phyloP scores from a whole-genome alignment of 179 eudicot genomes.

The Spinacia oleracea region DNA sequence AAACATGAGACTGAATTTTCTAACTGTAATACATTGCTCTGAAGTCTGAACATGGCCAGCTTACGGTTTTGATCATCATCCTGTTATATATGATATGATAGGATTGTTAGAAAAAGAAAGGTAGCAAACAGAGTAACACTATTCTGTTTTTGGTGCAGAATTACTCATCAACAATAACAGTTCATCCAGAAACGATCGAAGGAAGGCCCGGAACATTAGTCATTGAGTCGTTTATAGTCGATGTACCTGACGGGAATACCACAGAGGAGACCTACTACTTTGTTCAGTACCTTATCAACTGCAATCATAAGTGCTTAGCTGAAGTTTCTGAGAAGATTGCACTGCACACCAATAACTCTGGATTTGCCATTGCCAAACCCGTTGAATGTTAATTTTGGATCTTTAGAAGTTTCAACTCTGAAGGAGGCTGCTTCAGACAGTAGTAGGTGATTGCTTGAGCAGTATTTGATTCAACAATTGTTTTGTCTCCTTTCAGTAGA shows the following conservation, averaged over 20 bases:
- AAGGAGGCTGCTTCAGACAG: conserved; percentile 11
- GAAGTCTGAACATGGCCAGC: neutral
- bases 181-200: conserved; percentile 47
- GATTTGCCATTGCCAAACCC: conserved; percentile 4
- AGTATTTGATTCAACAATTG: conserved; percentile 20
- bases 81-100: neutral
- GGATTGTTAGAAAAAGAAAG: no score
- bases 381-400: conserved; percentile 2
- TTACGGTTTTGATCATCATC: neutral
- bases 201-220: conserved; percentile 46
- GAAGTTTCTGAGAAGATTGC: conserved; percentile 46
- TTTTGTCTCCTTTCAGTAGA: neutral
- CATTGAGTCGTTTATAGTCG: conserved; percentile 47
- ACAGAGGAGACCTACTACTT: conserved; percentile 47
- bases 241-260: conserved; percentile 49
- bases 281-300: conserved; percentile 43
- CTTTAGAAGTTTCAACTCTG: neutral
- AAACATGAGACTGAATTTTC: no score
- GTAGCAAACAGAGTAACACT: neutral
- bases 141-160: conserved; percentile 34
- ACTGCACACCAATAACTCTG: conserved; percentile 10
- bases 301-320: conserved; percentile 48
- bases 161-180: conserved; percentile 48
- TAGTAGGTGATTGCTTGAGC: conserved; percentile 22
- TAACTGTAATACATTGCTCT: neutral